A percentile compares a stretch with the other conserved stretches of the same genome.
phyloP scores from a whole-genome alignment of 495 filamentous ascomycete genomes.

The Penicillium mononematosum region DNA sequence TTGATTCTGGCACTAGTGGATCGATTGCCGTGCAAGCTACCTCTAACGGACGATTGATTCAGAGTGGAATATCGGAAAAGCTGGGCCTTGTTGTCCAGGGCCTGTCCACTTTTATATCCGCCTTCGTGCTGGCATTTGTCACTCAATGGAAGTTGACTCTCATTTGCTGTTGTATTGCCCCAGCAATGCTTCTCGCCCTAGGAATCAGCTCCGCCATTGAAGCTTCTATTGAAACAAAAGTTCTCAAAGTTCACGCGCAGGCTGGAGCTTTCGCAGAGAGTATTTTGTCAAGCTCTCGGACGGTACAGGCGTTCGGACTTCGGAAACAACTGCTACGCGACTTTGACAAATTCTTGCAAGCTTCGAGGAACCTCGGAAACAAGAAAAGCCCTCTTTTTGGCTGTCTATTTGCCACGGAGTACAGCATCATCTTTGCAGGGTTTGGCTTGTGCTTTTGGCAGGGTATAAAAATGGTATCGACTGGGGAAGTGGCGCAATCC shows the following conservation, averaged over 20 bases:
- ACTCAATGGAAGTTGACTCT: constrained; percentile 74
- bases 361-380: constrained; percentile 64
- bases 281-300: constrained; percentile 75
- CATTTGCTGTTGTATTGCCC: constrained; percentile 63
- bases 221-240: constrained; percentile 59
- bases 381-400: constrained; percentile 56
- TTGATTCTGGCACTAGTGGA: constrained; percentile 74
- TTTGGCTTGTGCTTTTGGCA: constrained; percentile 82
- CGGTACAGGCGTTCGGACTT: constrained; percentile 75
- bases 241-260: constrained; percentile 65
- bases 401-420: constrained; percentile 69
- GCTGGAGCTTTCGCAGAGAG: constrained; percentile 80
- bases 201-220: constrained; percentile 32
- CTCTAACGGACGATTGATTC: constrained; percentile 64
- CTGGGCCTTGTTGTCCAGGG: constrained; percentile 62
- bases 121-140: constrained; percentile 72
- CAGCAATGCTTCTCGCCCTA: constrained; percentile 62
- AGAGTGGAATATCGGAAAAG: constrained; percentile 76
- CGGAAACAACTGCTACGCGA: constrained; percentile 63
- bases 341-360: constrained; percentile 60
- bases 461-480: constrained; percentile 66
- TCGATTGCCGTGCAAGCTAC: constrained; percentile 81
- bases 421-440: constrained; percentile 69
- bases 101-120: constrained; percentile 67
- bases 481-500: constrained; percentile 47